These are phyloP conservation scores for Talaromyces trachyspermus DNA, from an alignment of 495 filamentous ascomycete genomes.

Conservation along the genomic window DNA sequence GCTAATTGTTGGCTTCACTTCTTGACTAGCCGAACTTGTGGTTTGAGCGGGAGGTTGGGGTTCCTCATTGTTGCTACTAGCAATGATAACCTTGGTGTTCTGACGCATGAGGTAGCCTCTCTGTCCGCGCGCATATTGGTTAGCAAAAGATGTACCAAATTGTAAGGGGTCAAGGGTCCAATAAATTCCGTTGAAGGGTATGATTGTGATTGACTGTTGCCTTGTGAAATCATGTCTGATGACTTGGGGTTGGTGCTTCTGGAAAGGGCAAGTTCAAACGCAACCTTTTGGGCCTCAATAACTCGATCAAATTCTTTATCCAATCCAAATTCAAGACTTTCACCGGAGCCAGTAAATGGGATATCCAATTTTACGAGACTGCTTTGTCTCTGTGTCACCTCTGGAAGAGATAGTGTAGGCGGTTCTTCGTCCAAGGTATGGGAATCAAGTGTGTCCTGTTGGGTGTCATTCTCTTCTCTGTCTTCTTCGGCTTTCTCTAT, in stretches of 20 bases:
- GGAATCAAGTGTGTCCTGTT: background rate
- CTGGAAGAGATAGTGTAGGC: conserved; percentile 4
- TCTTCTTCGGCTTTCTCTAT: conserved; percentile 27
- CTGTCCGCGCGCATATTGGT: conserved; percentile 45
- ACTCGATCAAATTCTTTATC: conserved; percentile 91
- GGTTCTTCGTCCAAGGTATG: conserved; percentile 9
- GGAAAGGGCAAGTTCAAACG: conserved; percentile 48
- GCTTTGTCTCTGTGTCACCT: conserved; percentile 36
- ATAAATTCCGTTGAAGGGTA: background rate
- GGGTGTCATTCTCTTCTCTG: conserved; percentile 29
- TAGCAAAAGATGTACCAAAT: conserved; percentile 7
- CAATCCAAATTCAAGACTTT: conserved; percentile 67
- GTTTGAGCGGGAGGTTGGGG: conserved; percentile 35
- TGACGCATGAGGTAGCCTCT: conserved; percentile 98
- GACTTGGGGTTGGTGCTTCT: conserved; percentile 13
- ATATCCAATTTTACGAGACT: conserved; percentile 65
- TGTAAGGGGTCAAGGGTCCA: background rate
- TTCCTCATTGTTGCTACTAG: conserved; percentile 57
- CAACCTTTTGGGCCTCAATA: conserved; percentile 97
- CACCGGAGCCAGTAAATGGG: conserved; percentile 41
- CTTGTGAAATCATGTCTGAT: too few species aligned
- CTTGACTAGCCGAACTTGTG: conserved; percentile 44
- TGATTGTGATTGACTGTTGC: background rate
- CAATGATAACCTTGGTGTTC: conserved; percentile 94
- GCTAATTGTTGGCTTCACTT: conserved; percentile 57